Base-by-base conservation (phyloP, 257 asterid genomes). In the Nicotiana noctiflora region DNA sequence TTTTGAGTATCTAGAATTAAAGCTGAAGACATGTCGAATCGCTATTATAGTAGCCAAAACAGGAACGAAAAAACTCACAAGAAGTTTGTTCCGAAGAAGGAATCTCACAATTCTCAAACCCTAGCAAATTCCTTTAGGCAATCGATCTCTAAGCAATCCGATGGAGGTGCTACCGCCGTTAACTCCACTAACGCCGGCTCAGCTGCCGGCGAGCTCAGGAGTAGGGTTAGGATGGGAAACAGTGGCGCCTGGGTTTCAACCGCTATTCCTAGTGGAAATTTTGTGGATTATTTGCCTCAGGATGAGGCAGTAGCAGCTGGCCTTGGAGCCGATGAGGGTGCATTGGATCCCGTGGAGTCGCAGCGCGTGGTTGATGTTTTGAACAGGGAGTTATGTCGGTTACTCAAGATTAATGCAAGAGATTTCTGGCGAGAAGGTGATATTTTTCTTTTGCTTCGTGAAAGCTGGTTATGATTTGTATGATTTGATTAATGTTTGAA, bases 231-330 rank as follows among this genome's bases (percentile, higher is more conserved):
- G 84, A 79, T 80, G 85, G 90, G 89, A 44, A 89, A 81, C 13
- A 84, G 82, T 21, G 93, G 92, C 76, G 88, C 86, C 4, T 85
- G 90, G 93, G 88, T 86, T 77, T 76, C 90, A 66, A 70, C 7
- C 13, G 85, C 62, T 49, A 82, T 85, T 21, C 85, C 75, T 0
- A 59, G 83, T 85, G 96, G 97, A 75, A 89, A 80, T 80, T 95
- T 89, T 55, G 95, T 95, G 3, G 84, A 89, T 82, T 95, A 95
- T 85, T 89, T 95, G 89, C 98, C 99, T 13, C 99, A 95, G 88
- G 99, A 95, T 81, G 99, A 95, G 79, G 98, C 99, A 15, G 96
- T 95, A 85, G 98, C 98, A 65, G 87, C 92, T 65, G 99, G 99
- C 51, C 90, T 88, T 29, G 91, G 93, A 13, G 86, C 93, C 17